Evolutionary conservation across 495 filamentous ascomycete genomes (phyloP).

Genomic region (Neurospora intermedia): DNA sequence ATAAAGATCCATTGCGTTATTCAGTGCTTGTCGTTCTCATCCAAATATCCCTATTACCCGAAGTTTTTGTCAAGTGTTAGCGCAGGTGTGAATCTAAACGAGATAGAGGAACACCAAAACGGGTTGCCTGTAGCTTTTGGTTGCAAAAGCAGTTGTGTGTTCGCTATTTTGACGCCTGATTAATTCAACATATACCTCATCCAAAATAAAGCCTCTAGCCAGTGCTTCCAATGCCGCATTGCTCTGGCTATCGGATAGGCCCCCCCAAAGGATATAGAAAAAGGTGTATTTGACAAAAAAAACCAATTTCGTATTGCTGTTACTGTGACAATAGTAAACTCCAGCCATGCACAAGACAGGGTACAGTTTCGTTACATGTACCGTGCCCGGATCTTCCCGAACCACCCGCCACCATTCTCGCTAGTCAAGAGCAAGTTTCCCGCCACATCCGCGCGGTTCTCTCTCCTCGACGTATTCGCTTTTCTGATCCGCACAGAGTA

Average conservation of each 20-base stretch:
- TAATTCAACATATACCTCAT: not conserved
- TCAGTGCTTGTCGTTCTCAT: not conserved
- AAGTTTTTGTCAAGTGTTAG: not conserved
- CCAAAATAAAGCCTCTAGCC: not conserved
- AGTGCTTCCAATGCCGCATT: slow-evolving; percentile 1
- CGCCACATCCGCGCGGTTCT: not conserved
- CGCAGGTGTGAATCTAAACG: not conserved
- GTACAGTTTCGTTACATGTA: slow-evolving; percentile 25
- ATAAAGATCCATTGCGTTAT: not conserved
- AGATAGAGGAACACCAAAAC: not conserved
- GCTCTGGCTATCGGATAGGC: not conserved
- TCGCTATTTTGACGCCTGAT: not conserved
- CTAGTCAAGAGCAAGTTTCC: not conserved
- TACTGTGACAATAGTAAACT: slow-evolving; percentile 26
- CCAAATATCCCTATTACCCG: not conserved
- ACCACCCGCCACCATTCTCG: not conserved
- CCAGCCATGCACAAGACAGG: slow-evolving; percentile 23
- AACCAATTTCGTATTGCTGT: slow-evolving; percentile 15
- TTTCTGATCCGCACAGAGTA: not conserved
- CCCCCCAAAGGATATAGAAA: not conserved
- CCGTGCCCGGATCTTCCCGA: slow-evolving; percentile 4
- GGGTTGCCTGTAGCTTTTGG: not conserved
- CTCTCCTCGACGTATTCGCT: not conserved
- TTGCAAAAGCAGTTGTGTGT: not conserved
- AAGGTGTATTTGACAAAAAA: slow-evolving; percentile 5